Base-by-base conservation (phyloP, 257 asterid species). In the Coffea eugenioides region DNA sequence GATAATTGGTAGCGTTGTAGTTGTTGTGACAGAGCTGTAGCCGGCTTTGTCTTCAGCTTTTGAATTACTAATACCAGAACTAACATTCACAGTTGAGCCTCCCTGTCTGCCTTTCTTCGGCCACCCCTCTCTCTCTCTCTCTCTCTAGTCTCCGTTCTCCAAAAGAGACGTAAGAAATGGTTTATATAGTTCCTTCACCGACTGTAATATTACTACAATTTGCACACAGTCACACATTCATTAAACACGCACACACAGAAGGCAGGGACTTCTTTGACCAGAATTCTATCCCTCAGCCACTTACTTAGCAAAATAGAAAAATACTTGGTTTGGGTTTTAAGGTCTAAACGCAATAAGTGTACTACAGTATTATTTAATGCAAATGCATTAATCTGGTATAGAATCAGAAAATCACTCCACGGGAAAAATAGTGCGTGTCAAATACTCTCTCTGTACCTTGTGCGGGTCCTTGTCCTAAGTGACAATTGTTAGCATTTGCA, bases 1-100 rank as follows among this genome's bases (percentile, higher is more conserved):
- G 87, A 73, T 79, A 74, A 79, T 74, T 77, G 80, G 85, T 80
- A 83, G 89, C 8, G 70, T 27, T 67, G 67, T 49, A 34, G 61
- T 77, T 80, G 73, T 75, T 82, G 88, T 82, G 82, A 84, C 83
- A 87, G 90, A 79, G 91, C 62, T 76, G 86, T 77, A 86, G 97
- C 94, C 92, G 92, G 96, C 93, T 93, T 84, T 87, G 91, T 87
- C 85, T 76, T 85, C 78, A 82, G 88, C 88, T 85, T 86, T 88
- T 84, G 80, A 75, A 79, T 48, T 79, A 75, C 78, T 27, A 39
- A n/a, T 31, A 68, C 81, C 78, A 46, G 74, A 14, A 54, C 48
- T 18, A 70, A 5, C 59, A 46, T 46, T 45, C 49, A 41, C 25
- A 18, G 73, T 36, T 39, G 34, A 31, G 34, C 34, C 34, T 31